These are phyloP conservation scores for Leccinum olivaceopallidum DNA, from an alignment of 768 basidiomycete species.

Conservation along the genomic window DNA sequence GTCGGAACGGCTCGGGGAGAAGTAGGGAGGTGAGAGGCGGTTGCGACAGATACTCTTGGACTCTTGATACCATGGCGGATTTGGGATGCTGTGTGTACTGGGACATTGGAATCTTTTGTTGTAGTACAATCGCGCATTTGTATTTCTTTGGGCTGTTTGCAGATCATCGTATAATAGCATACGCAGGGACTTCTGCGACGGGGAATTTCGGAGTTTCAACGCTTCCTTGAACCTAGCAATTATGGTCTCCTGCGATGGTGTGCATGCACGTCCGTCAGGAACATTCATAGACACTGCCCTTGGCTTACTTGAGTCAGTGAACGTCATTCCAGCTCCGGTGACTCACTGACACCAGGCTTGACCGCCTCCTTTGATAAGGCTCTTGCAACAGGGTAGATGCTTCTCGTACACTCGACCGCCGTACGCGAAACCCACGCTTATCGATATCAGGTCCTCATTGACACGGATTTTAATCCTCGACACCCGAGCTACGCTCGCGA, in stretches of 20 bases:
- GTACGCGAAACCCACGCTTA: constrained; percentile 14
- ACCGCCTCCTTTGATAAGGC: constrained; percentile 10
- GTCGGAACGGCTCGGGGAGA: constrained; percentile 28
- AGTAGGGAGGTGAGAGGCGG: constrained; percentile 17
- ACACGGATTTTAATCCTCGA: background rate
- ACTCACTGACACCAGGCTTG: constrained; percentile 19
- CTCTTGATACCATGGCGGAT: constrained; percentile 25
- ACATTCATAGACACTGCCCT: constrained; percentile 5
- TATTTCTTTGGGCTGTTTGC: constrained; percentile 22
- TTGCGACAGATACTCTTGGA: constrained; percentile 12
- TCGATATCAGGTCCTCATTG: constrained; percentile 1
- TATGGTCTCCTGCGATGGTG: constrained; percentile 9
- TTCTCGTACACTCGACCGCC: background rate
- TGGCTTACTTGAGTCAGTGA: constrained; percentile 3
- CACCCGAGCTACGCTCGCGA: constrained; percentile 5
- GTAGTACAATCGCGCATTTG: constrained; percentile 21
- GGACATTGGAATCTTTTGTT: constrained; percentile 20
- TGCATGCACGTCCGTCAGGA: constrained; percentile 5
- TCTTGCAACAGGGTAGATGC: background rate
- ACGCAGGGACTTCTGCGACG: constrained; percentile 8
- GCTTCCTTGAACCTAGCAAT: constrained; percentile 20
- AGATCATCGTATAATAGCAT: constrained; percentile 16
- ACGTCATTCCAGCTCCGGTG: constrained; percentile 17
- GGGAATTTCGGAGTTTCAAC: constrained; percentile 17
- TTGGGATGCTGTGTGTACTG: constrained; percentile 17